These are phyloP conservation scores for Podospora appendiculata DNA, from an alignment of 495 filamentous ascomycete species.

Conservation along the genomic window DNA sequence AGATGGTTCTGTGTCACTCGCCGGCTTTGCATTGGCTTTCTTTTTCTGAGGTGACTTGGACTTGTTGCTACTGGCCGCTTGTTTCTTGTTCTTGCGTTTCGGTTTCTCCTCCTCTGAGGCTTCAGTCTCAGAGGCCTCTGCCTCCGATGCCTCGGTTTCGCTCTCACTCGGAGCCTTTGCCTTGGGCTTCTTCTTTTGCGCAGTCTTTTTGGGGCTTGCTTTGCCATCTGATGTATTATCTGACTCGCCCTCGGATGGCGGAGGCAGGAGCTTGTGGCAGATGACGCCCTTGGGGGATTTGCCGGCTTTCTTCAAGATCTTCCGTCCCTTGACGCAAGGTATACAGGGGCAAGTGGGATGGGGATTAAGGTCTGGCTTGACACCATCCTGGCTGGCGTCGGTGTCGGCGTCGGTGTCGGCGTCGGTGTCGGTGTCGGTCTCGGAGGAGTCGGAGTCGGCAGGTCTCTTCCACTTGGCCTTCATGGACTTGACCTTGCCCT, in stretches of 20 bases:
- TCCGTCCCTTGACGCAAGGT: not conserved
- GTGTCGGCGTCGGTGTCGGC: not conserved
- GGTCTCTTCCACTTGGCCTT: not conserved
- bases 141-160: not conserved
- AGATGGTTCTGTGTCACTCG: too few relatives aligned
- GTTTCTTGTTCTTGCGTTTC: not conserved
- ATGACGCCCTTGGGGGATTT: not conserved
- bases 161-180: not conserved
- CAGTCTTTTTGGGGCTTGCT: not conserved
- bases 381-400: not conserved
- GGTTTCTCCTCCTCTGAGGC: too few relatives aligned
- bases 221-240: not conserved
- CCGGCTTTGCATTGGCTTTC: too few relatives aligned
- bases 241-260: not conserved
- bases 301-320: not conserved
- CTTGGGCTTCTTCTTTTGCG: not conserved
- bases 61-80: not conserved
- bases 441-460: not conserved
- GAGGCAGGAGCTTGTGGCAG: not conserved
- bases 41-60: too few relatives aligned
- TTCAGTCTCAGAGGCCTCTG: not conserved
- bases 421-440: not conserved
- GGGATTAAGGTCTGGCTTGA: not conserved
- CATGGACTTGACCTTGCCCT: not conserved
- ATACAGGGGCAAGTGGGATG: not conserved